Evolutionary conservation across 2,329 filamentous ascomycete species (phyloP).

Genomic region (Amphichorda felina): DNA sequence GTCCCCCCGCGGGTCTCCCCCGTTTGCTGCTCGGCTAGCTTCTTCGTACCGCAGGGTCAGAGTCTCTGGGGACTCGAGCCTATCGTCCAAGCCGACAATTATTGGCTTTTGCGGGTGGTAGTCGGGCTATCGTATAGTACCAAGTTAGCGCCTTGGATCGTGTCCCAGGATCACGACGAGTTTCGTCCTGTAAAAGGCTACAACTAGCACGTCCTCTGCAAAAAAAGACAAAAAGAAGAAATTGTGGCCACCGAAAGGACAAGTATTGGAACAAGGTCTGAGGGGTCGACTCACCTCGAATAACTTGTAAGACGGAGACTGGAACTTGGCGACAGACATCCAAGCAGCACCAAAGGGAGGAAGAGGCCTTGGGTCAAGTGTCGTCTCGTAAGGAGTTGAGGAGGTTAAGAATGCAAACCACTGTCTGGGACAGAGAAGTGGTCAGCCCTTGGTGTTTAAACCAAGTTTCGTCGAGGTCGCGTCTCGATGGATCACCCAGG

Average conservation of each 20-base stretch:
- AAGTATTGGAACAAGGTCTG: constrained; percentile 18
- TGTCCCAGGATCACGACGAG: no score
- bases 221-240: no score
- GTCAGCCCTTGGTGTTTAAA: constrained; percentile 18
- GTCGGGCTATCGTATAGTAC: constrained; percentile 31
- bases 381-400: constrained; percentile 16
- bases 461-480: constrained; percentile 6
- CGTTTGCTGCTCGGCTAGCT: constrained; percentile 38
- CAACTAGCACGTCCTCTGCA: no score
- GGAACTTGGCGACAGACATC: constrained; percentile 48
- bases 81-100: constrained; percentile 41
- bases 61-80: constrained; percentile 45
- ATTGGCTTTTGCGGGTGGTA: constrained; percentile 43
- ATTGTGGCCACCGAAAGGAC: no score
- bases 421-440: constrained; percentile 24
- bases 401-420: constrained; percentile 20
- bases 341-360: constrained; percentile 29
- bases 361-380: constrained; percentile 16
- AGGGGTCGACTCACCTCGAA: constrained; percentile 41
- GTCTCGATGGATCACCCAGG: constrained; percentile 13
- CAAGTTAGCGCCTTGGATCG: neutral
- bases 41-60: constrained; percentile 45
- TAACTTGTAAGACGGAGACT: constrained; percentile 43
- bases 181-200: no score
- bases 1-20: constrained; percentile 42